Conservation (phyloP, 2,329 filamentous ascomycete genomes). For the Penicillium sp. region DNA sequence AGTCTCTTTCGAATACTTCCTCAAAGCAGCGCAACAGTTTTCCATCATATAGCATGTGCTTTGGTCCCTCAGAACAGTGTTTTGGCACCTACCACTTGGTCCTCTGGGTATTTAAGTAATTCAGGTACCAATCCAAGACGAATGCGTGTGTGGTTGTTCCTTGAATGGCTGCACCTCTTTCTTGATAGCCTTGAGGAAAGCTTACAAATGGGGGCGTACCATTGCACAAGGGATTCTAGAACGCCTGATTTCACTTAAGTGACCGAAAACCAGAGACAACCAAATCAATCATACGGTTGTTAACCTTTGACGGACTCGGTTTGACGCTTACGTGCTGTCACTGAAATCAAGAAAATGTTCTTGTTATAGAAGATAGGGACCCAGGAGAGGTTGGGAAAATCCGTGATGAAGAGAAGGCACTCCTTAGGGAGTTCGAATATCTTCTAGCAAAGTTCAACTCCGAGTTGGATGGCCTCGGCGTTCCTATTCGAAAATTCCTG, state of each 20-base stretch:
- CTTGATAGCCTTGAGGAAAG: neutral
- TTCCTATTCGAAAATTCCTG: slow-evolving; percentile 19
- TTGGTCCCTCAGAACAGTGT: neutral
- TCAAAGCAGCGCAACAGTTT: slow-evolving; percentile 6
- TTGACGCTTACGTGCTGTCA: slow-evolving; percentile 14
- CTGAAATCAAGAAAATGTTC: neutral
- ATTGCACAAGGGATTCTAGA: neutral
- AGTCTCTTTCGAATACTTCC: slow-evolving; percentile 6
- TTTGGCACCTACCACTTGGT: too few relatives aligned
- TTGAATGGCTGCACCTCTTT: slow-evolving; percentile 15
- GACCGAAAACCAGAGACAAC: neutral
- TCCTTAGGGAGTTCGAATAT: slow-evolving; percentile 7
- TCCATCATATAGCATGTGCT: slow-evolving; percentile 7
- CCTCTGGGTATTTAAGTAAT: neutral
- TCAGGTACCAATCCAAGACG: slow-evolving; percentile 7
- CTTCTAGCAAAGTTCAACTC: slow-evolving; percentile 9
- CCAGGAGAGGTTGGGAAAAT: slow-evolving; percentile 7
- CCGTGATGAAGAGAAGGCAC: slow-evolving; percentile 13
- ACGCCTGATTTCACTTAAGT: neutral
- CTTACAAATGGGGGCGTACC: neutral
- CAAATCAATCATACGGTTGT: slow-evolving; percentile 5
- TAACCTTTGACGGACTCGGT: slow-evolving; percentile 22
- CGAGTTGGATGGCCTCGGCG: slow-evolving; percentile 2
- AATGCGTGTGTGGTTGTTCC: slow-evolving; percentile 20
- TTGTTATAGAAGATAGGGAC: neutral